Evolutionary conservation across 2,329 filamentous ascomycete genomes (phyloP).

Genomic region (Parafenestella ontariensis): DNA sequence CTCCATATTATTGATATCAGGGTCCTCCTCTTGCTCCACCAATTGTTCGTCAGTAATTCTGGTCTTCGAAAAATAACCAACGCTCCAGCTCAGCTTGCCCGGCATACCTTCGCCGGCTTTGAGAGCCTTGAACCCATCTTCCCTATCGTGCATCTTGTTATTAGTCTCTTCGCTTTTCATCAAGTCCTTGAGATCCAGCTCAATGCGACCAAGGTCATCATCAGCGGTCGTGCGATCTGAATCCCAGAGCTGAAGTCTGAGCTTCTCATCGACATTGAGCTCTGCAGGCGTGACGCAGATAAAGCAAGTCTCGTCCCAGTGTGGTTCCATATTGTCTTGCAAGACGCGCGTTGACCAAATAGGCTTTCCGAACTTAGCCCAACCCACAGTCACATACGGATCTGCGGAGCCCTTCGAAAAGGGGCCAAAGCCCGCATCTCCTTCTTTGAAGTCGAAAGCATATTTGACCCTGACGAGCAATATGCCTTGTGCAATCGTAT

Average conservation of each 20-base stretch:
- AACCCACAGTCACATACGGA: conserved; percentile 74
- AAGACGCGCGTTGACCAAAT: conserved; percentile 72
- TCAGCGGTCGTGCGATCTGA: conserved; percentile 75
- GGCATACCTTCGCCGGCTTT: conserved; percentile 73
- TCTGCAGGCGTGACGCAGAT: conserved; percentile 75
- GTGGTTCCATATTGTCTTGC: conserved; percentile 69
- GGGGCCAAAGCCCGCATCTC: conserved; percentile 68
- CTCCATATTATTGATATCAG: conserved; percentile 63
- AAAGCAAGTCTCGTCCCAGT: conserved; percentile 74
- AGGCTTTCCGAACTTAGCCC: conserved; percentile 79
- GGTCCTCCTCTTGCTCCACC: conserved; percentile 65
- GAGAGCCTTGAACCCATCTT: conserved; percentile 70
- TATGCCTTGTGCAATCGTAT: conserved; percentile 70
- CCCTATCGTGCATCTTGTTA: conserved; percentile 67
- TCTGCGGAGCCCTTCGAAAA: conserved; percentile 69
- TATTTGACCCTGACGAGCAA: conserved; percentile 71
- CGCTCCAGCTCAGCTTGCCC: conserved; percentile 71
- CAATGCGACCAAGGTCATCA: conserved; percentile 76
- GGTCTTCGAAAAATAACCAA: conserved; percentile 75
- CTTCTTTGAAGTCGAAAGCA: conserved; percentile 74
- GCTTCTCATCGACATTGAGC: conserved; percentile 72
- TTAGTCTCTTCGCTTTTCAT: conserved; percentile 67
- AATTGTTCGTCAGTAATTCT: conserved; percentile 69
- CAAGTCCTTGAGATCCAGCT: conserved; percentile 69
- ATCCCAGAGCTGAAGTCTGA: conserved; percentile 77